These are phyloP conservation scores for Stipa capillata DNA, from an alignment of 176 grass and related monocot genomes.

Conservation along the genomic window DNA sequence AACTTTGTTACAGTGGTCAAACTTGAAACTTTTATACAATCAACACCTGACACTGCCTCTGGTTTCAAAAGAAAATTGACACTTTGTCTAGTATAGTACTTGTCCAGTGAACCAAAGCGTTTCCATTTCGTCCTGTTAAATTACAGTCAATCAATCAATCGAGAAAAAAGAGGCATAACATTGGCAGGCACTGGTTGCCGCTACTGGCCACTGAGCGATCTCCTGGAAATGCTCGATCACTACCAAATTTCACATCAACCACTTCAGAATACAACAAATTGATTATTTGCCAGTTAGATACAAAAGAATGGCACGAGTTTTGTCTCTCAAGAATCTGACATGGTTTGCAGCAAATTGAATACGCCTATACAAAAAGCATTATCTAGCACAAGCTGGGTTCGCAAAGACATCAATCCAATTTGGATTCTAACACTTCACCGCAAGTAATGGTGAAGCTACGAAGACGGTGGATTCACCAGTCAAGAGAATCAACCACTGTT, in stretches of 20 bases:
- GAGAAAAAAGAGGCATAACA: background rate
- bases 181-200: no score
- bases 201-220: background rate
- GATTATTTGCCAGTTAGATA: slow-evolving; percentile 8
- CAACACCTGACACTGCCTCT: background rate
- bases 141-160: background rate
- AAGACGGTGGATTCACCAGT: slow-evolving; percentile 3
- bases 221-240: background rate
- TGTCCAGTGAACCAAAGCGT: background rate
- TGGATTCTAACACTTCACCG: slow-evolving; percentile 14
- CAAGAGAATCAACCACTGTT: slow-evolving; percentile 34
- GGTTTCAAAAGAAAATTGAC: no score
- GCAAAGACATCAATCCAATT: slow-evolving; percentile 12
- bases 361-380: slow-evolving; percentile 19
- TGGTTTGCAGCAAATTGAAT: background rate
- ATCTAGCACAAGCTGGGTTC: background rate
- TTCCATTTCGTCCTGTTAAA: background rate
- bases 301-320: slow-evolving; percentile 34
- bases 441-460: slow-evolving; percentile 15
- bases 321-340: background rate
- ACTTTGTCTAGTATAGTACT: no score
- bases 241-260: background rate
- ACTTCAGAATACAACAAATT: background rate
- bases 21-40: background rate
- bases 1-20: no score